Conservation (phyloP, 371 early-diverging fungal genomes). For the Choanephora cucurbitarum region DNA sequence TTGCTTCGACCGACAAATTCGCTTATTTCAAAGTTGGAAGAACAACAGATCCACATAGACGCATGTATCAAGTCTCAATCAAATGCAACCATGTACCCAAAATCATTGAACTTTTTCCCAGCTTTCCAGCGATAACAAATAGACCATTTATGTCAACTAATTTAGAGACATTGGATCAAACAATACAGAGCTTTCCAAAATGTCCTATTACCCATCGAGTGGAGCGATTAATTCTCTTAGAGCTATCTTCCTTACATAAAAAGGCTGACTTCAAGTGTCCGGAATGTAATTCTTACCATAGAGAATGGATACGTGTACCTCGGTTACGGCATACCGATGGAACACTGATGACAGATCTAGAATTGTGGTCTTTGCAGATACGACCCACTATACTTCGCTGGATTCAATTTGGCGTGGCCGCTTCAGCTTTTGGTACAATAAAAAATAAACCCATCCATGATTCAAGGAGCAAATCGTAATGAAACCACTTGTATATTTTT, state of each 20-base stretch:
- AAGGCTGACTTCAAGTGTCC: conserved; percentile 35
- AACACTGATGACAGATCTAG: conserved; percentile 26
- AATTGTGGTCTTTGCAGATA: conserved; percentile 24
- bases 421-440: conserved; percentile 10
- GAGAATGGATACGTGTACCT: conserved; percentile 50
- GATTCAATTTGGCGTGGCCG: conserved; percentile 38
- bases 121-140: conserved; percentile 19
- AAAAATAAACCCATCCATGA: too few relatives aligned
- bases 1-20: conserved; percentile 28
- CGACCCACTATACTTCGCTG: conserved; percentile 37
- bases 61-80: conserved; percentile 54
- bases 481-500: too few relatives aligned
- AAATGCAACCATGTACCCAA: conserved; percentile 48
- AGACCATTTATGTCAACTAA: conserved; percentile 13
- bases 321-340: conserved; percentile 7
- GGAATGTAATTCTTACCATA: conserved; percentile 42
- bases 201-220: conserved; percentile 54
- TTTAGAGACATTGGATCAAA: conserved; percentile 25
- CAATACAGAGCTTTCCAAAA: conserved; percentile 16
- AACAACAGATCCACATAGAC: conserved; percentile 46
- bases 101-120: conserved; percentile 51
- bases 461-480: too few relatives aligned
- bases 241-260: conserved; percentile 33
- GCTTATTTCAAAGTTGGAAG: conserved; percentile 60
- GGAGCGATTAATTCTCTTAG: conserved; percentile 59